Percentiles rank a stretch among this genome's conserved stretches.
phyloP scores from a whole-genome alignment of 371 early-diverging fungal genomes.

The Mortierella sp. region DNA sequence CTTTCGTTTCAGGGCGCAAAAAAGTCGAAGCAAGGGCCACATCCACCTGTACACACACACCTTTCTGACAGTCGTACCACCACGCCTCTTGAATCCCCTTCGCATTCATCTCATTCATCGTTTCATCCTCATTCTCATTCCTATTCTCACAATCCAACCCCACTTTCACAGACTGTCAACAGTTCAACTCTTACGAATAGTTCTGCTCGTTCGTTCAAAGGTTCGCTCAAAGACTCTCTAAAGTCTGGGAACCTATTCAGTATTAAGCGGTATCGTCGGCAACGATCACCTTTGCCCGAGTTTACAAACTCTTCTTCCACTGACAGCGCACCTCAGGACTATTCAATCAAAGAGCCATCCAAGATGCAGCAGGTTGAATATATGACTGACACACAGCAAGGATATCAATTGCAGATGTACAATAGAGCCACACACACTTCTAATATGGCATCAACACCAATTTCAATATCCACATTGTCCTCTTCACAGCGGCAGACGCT shows the following conservation, averaged over 20 bases:
- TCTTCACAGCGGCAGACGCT: slow-evolving; percentile 16
- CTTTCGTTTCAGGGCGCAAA: not conserved
- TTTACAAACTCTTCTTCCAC: not conserved
- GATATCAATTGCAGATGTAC: slow-evolving; percentile 8
- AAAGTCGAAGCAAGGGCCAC: slow-evolving; percentile 5
- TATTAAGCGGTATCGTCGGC: slow-evolving; percentile 25
- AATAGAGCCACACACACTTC: slow-evolving; percentile 5
- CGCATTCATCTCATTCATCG: slow-evolving; percentile 14
- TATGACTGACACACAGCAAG: slow-evolving; percentile 24
- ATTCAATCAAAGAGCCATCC: not conserved
- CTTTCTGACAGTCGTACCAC: not conserved
- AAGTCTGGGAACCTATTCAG: slow-evolving; percentile 9
- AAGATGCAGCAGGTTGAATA: slow-evolving; percentile 33
- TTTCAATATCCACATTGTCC: not conserved
- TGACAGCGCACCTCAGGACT: not conserved
- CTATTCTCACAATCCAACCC: not conserved
- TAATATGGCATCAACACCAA: not conserved
- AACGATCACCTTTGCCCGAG: slow-evolving; percentile 7
- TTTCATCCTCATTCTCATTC: slow-evolving; percentile 10
- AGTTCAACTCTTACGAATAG: not conserved
- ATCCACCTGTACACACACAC: slow-evolving; percentile 1
- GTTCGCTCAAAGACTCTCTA: slow-evolving; percentile 8
- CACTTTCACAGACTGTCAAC: slow-evolving; percentile 15
- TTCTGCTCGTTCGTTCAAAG: slow-evolving; percentile 21
- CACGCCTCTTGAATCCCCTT: not conserved